These are phyloP conservation scores for Colletotrichum orchidophilum DNA, from an alignment of 2,329 filamentous ascomycete genomes.

Conservation along the genomic window DNA sequence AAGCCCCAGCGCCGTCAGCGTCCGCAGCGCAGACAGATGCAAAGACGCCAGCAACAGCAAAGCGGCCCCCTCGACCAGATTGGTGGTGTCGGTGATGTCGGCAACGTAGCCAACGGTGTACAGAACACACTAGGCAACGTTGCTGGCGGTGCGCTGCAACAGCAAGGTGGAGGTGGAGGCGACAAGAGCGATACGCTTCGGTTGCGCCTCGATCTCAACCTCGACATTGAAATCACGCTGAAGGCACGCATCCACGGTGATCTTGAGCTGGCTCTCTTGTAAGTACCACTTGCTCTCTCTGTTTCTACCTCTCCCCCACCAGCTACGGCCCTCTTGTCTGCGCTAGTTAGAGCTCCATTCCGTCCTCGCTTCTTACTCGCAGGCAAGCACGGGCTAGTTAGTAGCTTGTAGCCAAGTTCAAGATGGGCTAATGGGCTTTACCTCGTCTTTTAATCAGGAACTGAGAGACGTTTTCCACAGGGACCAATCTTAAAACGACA, in stretches of 20 bases:
- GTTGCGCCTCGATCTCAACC: slow-evolving; percentile 79
- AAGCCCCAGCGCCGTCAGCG: slow-evolving; percentile 38
- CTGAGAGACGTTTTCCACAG: slow-evolving; percentile 35
- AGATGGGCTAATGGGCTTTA: slow-evolving; percentile 36
- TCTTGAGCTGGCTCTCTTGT: slow-evolving; percentile 76
- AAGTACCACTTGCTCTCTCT: slow-evolving; percentile 43
- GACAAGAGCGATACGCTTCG: slow-evolving; percentile 74
- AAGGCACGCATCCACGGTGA: slow-evolving; percentile 90
- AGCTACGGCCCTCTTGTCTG: neutral
- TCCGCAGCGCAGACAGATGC: slow-evolving; percentile 37
- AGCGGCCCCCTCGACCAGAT: slow-evolving; percentile 39
- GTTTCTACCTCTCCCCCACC: slow-evolving; percentile 23
- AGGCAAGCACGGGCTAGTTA: slow-evolving; percentile 37
- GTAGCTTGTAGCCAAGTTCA: slow-evolving; percentile 30
- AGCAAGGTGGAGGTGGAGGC: slow-evolving; percentile 43
- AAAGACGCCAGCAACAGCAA: slow-evolving; percentile 34
- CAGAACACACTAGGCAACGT: slow-evolving; percentile 53
- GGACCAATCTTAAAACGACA: slow-evolving; percentile 32
- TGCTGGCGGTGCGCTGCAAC: slow-evolving; percentile 47
- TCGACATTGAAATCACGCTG: slow-evolving; percentile 85
- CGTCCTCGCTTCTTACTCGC: slow-evolving; percentile 34
- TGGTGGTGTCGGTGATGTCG: slow-evolving; percentile 38
- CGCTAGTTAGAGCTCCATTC: slow-evolving; percentile 10
- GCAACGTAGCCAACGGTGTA: slow-evolving; percentile 48
- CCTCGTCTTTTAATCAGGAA: slow-evolving; percentile 35